Evolutionary conservation across 2,329 filamentous ascomycete species (phyloP), one percentile per base, ranked within the genome.

Genomic region (Epichloe festucae): DNA sequence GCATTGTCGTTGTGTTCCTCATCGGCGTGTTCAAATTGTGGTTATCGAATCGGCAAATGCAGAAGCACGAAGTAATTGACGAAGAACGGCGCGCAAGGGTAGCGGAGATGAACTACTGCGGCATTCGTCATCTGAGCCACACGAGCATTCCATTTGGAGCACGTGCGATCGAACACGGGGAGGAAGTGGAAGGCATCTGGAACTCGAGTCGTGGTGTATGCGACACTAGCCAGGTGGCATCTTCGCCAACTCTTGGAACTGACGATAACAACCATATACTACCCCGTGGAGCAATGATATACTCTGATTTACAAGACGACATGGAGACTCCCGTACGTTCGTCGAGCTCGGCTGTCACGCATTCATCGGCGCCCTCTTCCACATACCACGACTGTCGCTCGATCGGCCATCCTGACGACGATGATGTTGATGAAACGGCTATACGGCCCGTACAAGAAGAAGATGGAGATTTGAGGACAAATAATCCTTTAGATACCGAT

Each of bases 111-210:
- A 76, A 67, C 55, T 77, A 67, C 64, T 81, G 71, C 55, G 80
- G 73, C 60, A 73, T 80, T 46, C 56, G 65, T 5, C 53, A 59
- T 17, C 48, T 63, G 49, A 61, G 63, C 31, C 53, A 59, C 17
- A 73, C 79, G 48, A 83, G 87, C 10, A 79, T 94, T 38, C 89
- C 89, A 0, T 96, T 96, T 61, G 90, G 91, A 19, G 80, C 93
- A 50, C 82, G 86, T 58, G 90, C 90, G 6, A 79, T 96, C 46
- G 84, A 95, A 64, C 85, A 79, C 58, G 89, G 89, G 5, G 74
- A 94, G 43, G 79, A 91, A 63, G 79, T 95, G 7, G 87, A 95
- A 56, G 90, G 89, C 4, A 89, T 96, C 48, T 89, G 85, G 83
- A 80, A 86, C 48, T 83, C 81, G 23, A 70, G 72, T 49, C 72